Base-by-base conservation (phyloP, 345 rosid genomes). In the Crucihimalaya himalaica region DNA sequence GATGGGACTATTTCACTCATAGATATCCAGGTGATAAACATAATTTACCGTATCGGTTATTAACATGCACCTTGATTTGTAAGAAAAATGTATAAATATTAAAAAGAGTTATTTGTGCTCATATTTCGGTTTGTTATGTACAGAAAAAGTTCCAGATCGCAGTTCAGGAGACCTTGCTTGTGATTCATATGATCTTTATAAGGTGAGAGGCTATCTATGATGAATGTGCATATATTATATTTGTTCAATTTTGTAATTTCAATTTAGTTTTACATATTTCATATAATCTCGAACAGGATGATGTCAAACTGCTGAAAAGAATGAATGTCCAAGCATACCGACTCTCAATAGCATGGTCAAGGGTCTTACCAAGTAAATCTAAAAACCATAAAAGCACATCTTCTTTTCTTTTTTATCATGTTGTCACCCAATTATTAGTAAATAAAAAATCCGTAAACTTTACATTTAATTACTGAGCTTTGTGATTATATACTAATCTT, bases 361-460 rank as follows among this genome's bases (percentile, higher is more conserved):
- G 88, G 73, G 35, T 86, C 21, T 51, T 82, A 18, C 86, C 88
- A 31, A 57, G 90, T 9, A 10, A 16, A 15, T 6, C 2, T 9
- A 8, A 15, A 12, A 9, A 3, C 10, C 11, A 23, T 23, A 23
- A 8, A 10, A 45, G 8, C 25, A 48, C 6, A 19, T 19, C 5
- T 3, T 2, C 27, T 1, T 48, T 14, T 0, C 20, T 15, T 28
- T n/a, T n/a, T n/a, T n/a, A n/a, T n/a, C 18, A 52, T 53, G 20
- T 27, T 53, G 14, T 14, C 18, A 32, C 18, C 43, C 9, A 9
- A 9, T 31, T 8, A 55, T 3, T 0, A n/a, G n/a, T n/a, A 53
- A 27, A 34, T 8, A 4, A 8, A 0, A 7, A 12, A 3, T 23
- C n/a, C n/a, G 8, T 52, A 7, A 54, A 12, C 0, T 52, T 15